Evolutionary conservation across 1,139 yeast genomes (phyloP), one percentile per base, ranked within the genome.

Genomic region (Yamadazyma spencermartinsiae): DNA sequence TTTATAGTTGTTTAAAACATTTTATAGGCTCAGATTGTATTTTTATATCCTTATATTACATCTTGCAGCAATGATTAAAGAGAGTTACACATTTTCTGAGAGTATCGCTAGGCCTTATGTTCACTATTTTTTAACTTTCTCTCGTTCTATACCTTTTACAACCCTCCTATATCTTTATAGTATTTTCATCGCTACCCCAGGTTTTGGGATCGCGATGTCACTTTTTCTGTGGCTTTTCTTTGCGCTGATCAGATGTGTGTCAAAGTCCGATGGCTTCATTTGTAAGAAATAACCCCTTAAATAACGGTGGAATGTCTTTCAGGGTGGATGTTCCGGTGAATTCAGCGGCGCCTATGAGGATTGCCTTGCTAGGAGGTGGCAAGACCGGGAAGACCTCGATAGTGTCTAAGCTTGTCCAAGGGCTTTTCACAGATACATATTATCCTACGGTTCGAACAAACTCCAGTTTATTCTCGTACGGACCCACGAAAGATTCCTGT

Each of bases 401-500:
- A 16, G 68, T 75, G n/a, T 75, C 82, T 18, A 69, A 79, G 39
- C 50, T 80, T 15, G 55, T 66, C 17, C 68, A 75, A 34, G 74
- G 76, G 12, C 65, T 70, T 34, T 72, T 74, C 28, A 63, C 70
- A 23, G 81, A 74, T 33, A 76, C 80, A 4, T 80, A 85, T 55
- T 84, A 85, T 49, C 92, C 92, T 2, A 84, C 90, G 1, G 67
- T 63, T 20, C 73, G 60, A 54, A 74, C 66, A 58, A 64, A 67
- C 19, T 79, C 87, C 10, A 66, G 79, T 40, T 58, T 83, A 35
- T 71, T 81, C 48, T 76, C 76, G 16, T 83, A 68, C 50, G 55
- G 54, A 4, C 79, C 89, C 0, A 52, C 55, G 4, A 56, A 69
- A 6, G 50, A 46, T n/a, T 59, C 79, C 0, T 58, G 76, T 17